phyloP scores from a whole-genome alignment of 441 rosid species.

The Mallotus repandus region DNA sequence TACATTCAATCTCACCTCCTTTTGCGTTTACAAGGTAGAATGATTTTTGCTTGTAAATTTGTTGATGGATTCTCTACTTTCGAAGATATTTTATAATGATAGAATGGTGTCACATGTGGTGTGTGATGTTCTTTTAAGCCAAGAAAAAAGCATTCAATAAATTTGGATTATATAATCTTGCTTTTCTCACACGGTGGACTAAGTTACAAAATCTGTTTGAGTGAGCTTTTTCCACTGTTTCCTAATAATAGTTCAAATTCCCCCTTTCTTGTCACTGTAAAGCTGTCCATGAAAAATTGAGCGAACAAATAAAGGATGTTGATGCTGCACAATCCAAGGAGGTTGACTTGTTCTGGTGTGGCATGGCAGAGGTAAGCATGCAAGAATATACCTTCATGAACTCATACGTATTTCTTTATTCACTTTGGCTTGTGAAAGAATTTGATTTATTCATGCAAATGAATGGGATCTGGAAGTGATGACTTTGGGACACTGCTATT shows the following conservation, averaged over 20 bases:
- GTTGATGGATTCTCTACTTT: neutral
- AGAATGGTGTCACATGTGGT: neutral
- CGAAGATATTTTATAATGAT: neutral
- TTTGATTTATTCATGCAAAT: neutral
- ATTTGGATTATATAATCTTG: neutral
- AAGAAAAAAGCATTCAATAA: neutral
- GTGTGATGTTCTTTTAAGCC: neutral
- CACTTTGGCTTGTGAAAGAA: neutral
- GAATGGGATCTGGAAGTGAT: neutral
- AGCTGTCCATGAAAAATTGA: slow-evolving; percentile 59
- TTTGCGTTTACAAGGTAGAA: slow-evolving; percentile 65
- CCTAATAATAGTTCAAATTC: slow-evolving; percentile 9
- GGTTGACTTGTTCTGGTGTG: slow-evolving; percentile 59
- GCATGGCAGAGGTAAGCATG: slow-evolving; percentile 79
- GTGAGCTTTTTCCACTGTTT: slow-evolving; percentile 2
- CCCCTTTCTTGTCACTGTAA: slow-evolving; percentile 16
- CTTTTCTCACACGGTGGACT: neutral
- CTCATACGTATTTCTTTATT: neutral
- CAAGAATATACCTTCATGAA: slow-evolving; percentile 11
- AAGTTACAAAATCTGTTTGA: neutral
- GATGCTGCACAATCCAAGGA: slow-evolving; percentile 64
- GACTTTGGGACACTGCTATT: neutral
- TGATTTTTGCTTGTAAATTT: slow-evolving; percentile 2
- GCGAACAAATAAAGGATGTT: slow-evolving; percentile 65
- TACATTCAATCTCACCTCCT: slow-evolving; percentile 79